Evolutionary conservation across 768 basidiomycete genomes (phyloP).

Genomic region (Tremella fuciformis): DNA sequence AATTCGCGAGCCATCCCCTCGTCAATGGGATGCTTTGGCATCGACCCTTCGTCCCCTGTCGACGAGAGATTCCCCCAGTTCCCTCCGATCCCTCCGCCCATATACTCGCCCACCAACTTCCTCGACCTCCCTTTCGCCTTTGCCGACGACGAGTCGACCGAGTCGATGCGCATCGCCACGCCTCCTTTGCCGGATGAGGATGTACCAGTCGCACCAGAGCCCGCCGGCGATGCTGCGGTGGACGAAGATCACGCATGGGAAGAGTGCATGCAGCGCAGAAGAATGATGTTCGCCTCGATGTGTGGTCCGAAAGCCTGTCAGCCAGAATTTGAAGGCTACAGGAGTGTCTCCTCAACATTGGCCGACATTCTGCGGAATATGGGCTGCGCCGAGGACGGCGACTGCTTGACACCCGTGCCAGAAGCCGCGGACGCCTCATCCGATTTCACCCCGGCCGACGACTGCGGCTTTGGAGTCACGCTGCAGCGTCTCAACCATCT

Average conservation of each 20-base stretch:
- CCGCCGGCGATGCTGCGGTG: conserved; percentile 13
- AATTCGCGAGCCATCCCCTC: conserved; percentile 54
- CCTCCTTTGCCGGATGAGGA: background rate
- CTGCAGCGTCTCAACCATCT: background rate
- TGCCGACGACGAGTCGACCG: conserved; percentile 13
- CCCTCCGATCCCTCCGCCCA: background rate
- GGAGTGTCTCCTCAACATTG: conserved; percentile 38
- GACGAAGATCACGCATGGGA: conserved; percentile 38
- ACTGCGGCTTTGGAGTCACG: too few species aligned
- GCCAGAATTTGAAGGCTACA: conserved; percentile 43
- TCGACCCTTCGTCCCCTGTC: background rate
- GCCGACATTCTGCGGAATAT: conserved; percentile 18
- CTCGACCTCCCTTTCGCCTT: conserved; percentile 1
- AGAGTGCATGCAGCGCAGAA: conserved; percentile 44
- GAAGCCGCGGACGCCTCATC: background rate
- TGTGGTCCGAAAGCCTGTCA: conserved; percentile 18
- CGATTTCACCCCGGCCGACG: too few species aligned
- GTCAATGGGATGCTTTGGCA: background rate
- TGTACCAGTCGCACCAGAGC: background rate
- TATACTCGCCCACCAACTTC: background rate
- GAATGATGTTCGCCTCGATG: conserved; percentile 46
- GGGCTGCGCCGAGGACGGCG: background rate
- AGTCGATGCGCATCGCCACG: conserved; percentile 4
- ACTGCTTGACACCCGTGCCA: background rate
- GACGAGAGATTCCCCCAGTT: conserved; percentile 3